These are phyloP conservation scores for Penicillium rolfsii DNA, from an alignment of 2,329 filamentous ascomycete species.

Conservation along the genomic window DNA sequence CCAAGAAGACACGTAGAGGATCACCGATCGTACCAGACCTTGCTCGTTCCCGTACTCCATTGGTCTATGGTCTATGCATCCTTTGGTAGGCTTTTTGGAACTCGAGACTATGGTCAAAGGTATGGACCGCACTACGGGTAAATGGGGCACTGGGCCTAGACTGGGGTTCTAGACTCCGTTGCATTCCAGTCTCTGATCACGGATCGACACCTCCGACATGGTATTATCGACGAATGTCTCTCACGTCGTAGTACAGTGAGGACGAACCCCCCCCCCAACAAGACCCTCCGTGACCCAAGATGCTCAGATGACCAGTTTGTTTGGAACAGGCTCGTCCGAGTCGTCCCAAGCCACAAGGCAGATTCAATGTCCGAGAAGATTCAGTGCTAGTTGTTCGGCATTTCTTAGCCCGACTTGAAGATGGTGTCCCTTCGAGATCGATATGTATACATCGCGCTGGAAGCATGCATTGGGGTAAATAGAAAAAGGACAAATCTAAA, in stretches of 20 bases:
- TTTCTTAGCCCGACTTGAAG: background rate
- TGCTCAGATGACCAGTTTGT: background rate
- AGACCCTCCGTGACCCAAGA: background rate
- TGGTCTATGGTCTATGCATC: background rate
- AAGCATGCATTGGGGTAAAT: conserved; percentile 28
- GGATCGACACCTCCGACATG: background rate
- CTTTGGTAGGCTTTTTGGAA: background rate
- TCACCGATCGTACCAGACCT: background rate
- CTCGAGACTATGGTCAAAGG: background rate
- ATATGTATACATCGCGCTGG: conserved; percentile 27
- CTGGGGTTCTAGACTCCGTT: no score
- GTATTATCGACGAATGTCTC: background rate
- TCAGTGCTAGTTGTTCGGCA: background rate
- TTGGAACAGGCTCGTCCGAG: background rate
- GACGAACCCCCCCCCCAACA: no score
- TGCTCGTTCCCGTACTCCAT: background rate
- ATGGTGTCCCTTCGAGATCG: conserved; percentile 8
- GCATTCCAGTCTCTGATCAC: no score
- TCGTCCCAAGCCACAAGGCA: no score
- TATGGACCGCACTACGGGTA: background rate
- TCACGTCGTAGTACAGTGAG: background rate
- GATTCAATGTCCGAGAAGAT: background rate
- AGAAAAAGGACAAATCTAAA: background rate
- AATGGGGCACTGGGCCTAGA: background rate
- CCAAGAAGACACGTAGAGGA: background rate